Evolutionary conservation across 1,284 basidiomycete genomes (phyloP).

Genomic region (Boletus smithii): DNA sequence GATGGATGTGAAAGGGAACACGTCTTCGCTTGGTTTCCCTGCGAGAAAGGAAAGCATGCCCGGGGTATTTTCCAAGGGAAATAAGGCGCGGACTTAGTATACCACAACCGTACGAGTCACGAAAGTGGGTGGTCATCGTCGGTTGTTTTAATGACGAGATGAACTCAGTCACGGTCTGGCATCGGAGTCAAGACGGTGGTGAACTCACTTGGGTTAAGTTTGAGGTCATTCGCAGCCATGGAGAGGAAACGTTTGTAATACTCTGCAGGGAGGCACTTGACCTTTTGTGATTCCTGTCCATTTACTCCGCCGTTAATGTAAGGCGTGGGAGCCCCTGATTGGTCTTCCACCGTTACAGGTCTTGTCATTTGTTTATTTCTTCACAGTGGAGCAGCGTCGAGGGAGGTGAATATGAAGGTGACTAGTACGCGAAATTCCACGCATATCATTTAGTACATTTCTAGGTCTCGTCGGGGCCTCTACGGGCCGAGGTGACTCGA

Average conservation of each 20-base stretch:
- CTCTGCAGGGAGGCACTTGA: background rate
- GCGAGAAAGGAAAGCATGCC: slow-evolving; percentile 1
- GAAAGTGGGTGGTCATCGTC: background rate
- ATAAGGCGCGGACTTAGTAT: background rate
- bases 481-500: no score
- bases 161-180: background rate
- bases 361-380: background rate
- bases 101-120: background rate
- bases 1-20: slow-evolving; percentile 3
- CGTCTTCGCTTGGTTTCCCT: slow-evolving; percentile 8
- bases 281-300: background rate
- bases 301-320: background rate
- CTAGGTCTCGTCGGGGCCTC: no score
- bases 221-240: background rate
- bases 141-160: background rate
- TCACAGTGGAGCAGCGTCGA: background rate
- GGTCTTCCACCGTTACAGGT: no score
- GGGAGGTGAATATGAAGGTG: background rate
- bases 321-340: background rate
- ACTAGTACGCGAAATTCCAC: background rate
- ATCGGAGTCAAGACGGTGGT: background rate
- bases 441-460: background rate
- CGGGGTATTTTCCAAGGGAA: slow-evolving; percentile 5
- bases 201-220: background rate
- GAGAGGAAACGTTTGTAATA: slow-evolving; percentile 3